Evolutionary conservation across 345 rosid genomes (phyloP).

Genomic region (Viola odorata): DNA sequence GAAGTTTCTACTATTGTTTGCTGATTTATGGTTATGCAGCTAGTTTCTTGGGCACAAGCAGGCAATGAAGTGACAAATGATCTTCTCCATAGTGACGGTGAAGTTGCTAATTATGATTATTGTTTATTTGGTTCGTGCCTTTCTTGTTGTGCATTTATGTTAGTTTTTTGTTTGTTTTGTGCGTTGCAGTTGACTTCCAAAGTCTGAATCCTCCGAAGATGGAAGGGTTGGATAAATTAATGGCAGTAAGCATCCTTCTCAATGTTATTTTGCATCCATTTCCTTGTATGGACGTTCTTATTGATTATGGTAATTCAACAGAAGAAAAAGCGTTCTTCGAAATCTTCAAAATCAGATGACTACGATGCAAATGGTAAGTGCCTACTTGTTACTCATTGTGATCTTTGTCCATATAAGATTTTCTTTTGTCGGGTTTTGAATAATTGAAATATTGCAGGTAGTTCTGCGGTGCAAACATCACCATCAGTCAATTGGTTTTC

Average conservation of each 20-base stretch:
- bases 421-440: neutral
- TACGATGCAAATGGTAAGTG: conserved; percentile 50
- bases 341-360: conserved; percentile 41
- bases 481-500: conserved; percentile 75
- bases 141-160: neutral
- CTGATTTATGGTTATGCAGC: conserved; percentile 31
- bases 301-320: conserved; percentile 18
- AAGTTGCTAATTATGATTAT: neutral
- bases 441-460: conserved; percentile 38
- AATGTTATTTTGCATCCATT: neutral
- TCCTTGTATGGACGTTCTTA: neutral
- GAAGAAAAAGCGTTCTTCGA: conserved; percentile 56
- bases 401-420: neutral
- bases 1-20: neutral
- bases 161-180: neutral
- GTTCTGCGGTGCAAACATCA: conserved; percentile 36
- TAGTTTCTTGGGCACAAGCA: conserved; percentile 71
- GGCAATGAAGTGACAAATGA: conserved; percentile 56
- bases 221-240: conserved; percentile 61
- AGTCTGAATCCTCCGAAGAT: conserved; percentile 57
- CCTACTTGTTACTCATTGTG: conserved; percentile 4
- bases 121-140: neutral
- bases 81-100: conserved; percentile 42
- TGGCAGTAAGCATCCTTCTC: conserved; percentile 38
- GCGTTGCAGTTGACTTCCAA: conserved; percentile 51